Percentiles rank a stretch among this genome's conserved stretches.
phyloP scores from a whole-genome alignment of 331 rosid species.

The Quercus phellos region DNA sequence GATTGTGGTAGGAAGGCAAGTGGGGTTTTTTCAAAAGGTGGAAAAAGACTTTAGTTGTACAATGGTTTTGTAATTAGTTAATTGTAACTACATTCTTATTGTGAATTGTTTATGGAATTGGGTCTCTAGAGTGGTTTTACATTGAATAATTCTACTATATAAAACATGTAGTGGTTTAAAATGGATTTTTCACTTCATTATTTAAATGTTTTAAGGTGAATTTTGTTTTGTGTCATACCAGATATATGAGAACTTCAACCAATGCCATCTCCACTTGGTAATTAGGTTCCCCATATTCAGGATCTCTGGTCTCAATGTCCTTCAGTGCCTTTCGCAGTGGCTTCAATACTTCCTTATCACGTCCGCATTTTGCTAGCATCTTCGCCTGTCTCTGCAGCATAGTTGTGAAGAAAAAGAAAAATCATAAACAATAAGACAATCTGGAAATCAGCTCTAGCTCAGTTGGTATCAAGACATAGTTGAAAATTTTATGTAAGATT shows the following conservation, averaged over 20 bases:
- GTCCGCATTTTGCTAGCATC: not conserved
- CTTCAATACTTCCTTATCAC: not conserved
- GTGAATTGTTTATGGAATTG: too few relatives aligned
- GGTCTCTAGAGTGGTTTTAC: too few relatives aligned
- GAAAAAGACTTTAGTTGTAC: too few relatives aligned
- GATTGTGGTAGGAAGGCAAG: too few relatives aligned
- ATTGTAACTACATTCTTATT: too few relatives aligned
- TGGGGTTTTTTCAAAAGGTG: too few relatives aligned
- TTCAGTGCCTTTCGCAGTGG: fast-evolving
- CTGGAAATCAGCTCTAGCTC: not conserved
- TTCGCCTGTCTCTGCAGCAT: constrained; percentile 9
- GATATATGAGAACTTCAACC: constrained; percentile 19
- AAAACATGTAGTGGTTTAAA: too few relatives aligned
- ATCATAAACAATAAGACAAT: not conserved
- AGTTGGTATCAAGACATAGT: not conserved
- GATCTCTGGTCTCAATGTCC: fast-evolving
- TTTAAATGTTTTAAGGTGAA: too few relatives aligned
- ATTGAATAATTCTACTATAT: too few relatives aligned
- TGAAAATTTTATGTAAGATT: not conserved
- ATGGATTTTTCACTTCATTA: too few relatives aligned
- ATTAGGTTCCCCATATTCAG: too few relatives aligned
- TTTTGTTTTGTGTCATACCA: not conserved
- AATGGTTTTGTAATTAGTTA: too few relatives aligned
- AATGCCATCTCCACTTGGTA: not conserved
- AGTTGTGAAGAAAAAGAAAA: not conserved